Evolutionary conservation across 2,329 filamentous ascomycete genomes (phyloP), one percentile per base, ranked within the genome.

Genomic region (Sclerotinia sclerotiorum): DNA sequence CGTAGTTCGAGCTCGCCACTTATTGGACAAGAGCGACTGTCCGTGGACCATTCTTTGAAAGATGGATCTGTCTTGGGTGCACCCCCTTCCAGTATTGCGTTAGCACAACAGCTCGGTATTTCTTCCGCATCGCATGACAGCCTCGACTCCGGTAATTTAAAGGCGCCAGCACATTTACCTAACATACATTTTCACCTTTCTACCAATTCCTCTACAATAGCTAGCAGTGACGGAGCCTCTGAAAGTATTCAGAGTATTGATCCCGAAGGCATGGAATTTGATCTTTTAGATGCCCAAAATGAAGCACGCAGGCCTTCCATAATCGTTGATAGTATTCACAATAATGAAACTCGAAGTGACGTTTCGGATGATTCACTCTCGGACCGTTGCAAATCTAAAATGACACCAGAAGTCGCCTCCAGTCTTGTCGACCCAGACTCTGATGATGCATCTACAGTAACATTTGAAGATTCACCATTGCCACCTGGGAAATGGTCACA

Each of bases 401-500:
- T 19, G 42, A 42, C 68, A 21, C 65, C 65, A 35, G 42, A 32
- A 5, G 52, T 58, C 44, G 60, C 70, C 35, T 68, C 67, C 5
- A 72, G 71, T 5, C 68, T 71, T 27, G 35, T 70, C 5, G 62
- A 70, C 19, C 68, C 70, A 49, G 54, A 70, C n/a, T 65, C 64
- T 57, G 63, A 67, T 42, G 61, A 51, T 35, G 57, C 46, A 39
- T 46, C 52, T 24, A 62, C 51, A 46, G 17, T 64, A 69, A 13
- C 32, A 67, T 32, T 62, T 69, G 71, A 74, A 46, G 69, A 70
- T 52, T 75, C 73, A 11, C 74, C 75, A 27, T 70, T 70, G n/a
- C 68, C 68, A 29, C 70, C 73, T 57, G 71, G 73, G 27, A 63
- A 73, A 54, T 69, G 71, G 60, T 52, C 63, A 35, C 69, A 70